phyloP scores from a whole-genome alignment of 192 early-diverging fungal genomes.

The Linnemannia elongata region DNA sequence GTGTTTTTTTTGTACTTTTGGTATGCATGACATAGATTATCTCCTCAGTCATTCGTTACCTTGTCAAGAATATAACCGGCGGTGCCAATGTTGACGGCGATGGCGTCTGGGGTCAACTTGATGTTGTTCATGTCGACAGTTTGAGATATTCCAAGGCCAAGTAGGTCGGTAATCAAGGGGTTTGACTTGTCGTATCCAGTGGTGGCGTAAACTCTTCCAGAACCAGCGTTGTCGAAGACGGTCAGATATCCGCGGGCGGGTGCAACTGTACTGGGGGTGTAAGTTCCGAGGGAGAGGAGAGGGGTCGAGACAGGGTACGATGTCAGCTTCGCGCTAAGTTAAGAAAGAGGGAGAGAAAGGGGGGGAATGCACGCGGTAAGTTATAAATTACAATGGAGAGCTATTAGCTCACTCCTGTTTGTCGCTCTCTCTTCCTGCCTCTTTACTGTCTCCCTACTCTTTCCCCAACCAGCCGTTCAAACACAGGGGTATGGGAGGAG shows the following conservation, averaged over 20 bases:
- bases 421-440: too few relatives aligned
- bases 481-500: too few relatives aligned
- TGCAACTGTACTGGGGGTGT: constrained; percentile 3
- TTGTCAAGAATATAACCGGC: constrained; percentile 42
- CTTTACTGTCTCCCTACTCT: too few relatives aligned
- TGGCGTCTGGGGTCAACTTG: constrained; percentile 18
- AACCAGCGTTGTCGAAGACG: constrained; percentile 31
- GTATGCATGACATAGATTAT: too few relatives aligned
- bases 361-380: not conserved
- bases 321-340: not conserved
- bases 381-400: too few relatives aligned
- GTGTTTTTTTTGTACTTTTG: not conserved
- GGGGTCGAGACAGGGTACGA: constrained; percentile 11
- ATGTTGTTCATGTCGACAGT: constrained; percentile 31
- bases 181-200: not conserved
- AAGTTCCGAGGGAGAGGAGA: constrained; percentile 32
- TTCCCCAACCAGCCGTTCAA: too few relatives aligned
- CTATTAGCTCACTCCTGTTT: too few relatives aligned
- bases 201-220: constrained; percentile 21
- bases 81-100: constrained; percentile 25
- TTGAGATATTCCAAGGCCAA: constrained; percentile 10
- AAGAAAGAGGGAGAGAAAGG: not conserved
- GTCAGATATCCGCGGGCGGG: constrained; percentile 29
- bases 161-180: not conserved
- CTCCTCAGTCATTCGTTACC: constrained; percentile 2